Evolutionary conservation across 768 basidiomycete genomes (phyloP).

Genomic region (Russula foetens): DNA sequence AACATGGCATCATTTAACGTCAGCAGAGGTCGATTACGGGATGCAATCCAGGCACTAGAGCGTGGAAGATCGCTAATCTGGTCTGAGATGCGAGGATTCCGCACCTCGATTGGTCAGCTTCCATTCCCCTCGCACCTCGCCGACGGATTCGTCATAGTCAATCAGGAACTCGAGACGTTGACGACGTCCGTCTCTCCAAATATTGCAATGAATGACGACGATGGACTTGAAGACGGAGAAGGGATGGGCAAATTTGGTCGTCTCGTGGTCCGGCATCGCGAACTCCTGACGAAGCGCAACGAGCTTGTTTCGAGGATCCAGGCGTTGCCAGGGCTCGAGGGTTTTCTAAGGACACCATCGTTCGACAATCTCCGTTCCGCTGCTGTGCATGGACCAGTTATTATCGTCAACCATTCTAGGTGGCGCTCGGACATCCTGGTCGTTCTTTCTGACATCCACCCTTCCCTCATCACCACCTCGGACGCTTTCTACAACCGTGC

Average conservation of each 20-base stretch:
- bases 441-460: background rate
- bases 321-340: background rate
- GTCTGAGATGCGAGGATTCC: slow-evolving; percentile 8
- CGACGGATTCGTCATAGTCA: background rate
- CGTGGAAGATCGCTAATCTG: slow-evolving; percentile 9
- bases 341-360: background rate
- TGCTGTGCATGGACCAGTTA: no score
- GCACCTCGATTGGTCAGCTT: background rate
- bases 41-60: slow-evolving; percentile 5
- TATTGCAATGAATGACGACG: background rate
- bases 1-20: background rate
- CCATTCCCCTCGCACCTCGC: background rate
- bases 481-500: background rate
- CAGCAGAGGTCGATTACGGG: background rate
- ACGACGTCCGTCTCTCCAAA: background rate
- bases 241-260: background rate
- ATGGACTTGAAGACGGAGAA: background rate
- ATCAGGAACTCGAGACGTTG: background rate
- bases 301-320: background rate
- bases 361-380: background rate
- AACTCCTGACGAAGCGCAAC: background rate
- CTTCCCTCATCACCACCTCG: background rate
- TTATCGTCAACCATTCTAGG: no score
- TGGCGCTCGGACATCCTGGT: slow-evolving; percentile 6
- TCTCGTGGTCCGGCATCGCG: background rate